A percentile compares a stretch with the other conserved stretches of the same genome.
phyloP scores from a whole-genome alignment of 2,329 filamentous ascomycete species.

The Aspergillus hiratsukae region DNA sequence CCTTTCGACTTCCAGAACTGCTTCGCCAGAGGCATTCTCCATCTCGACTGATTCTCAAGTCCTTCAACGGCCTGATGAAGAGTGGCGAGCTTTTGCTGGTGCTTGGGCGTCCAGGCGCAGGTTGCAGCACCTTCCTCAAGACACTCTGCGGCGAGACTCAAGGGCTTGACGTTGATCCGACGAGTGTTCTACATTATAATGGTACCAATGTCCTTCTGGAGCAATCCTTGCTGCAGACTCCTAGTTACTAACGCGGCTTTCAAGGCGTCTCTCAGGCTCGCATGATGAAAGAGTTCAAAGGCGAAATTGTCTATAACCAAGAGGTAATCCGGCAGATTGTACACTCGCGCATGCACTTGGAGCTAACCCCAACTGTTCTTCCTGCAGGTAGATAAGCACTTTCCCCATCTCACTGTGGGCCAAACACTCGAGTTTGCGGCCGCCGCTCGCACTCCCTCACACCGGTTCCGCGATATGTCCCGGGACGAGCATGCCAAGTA shows the following conservation, averaged over 20 bases:
- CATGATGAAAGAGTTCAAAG: constrained; percentile 35
- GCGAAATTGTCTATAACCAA: constrained; percentile 34
- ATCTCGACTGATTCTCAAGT: constrained; percentile 50
- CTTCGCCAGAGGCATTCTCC: constrained; percentile 48
- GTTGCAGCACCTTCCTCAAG: constrained; percentile 77
- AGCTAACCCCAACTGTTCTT: not conserved
- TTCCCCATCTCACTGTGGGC: constrained; percentile 61
- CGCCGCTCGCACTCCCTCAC: constrained; percentile 50
- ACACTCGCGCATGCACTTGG: not conserved
- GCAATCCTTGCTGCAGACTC: not conserved
- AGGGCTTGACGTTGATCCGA: constrained; percentile 65
- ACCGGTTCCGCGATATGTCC: constrained; percentile 23
- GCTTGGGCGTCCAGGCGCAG: constrained; percentile 42
- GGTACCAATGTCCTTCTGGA: constrained; percentile 34
- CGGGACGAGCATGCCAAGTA: constrained; percentile 37
- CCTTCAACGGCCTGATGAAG: constrained; percentile 57
- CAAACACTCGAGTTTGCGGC: constrained; percentile 75
- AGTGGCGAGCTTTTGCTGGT: constrained; percentile 51
- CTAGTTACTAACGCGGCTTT: constrained; percentile 64
- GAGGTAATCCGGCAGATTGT: constrained; percentile 37
- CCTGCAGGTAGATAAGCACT: constrained; percentile 61
- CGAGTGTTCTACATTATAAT: constrained; percentile 75
- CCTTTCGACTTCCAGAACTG: constrained; percentile 14
- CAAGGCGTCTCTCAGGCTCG: constrained; percentile 45
- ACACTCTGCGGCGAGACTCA: constrained; percentile 76